Conservation (phyloP, 768 basidiomycete genomes). For the Russula sp. region DNA sequence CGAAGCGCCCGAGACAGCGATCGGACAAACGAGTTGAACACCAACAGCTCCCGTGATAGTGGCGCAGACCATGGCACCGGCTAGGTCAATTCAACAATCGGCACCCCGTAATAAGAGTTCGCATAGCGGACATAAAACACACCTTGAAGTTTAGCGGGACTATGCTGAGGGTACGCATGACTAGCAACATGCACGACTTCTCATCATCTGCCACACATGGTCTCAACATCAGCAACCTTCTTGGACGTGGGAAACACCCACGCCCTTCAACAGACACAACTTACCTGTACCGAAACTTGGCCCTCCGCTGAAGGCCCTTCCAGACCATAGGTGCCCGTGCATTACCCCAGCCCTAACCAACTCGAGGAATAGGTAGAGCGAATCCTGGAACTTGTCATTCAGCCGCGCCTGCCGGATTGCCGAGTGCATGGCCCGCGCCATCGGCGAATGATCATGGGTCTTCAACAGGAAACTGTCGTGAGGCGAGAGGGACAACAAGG, state of each 20-base stretch:
- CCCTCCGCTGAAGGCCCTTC: constrained; percentile 84
- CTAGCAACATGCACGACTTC: constrained; percentile 88
- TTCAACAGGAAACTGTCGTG: constrained; percentile 74
- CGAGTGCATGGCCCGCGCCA: constrained; percentile 87
- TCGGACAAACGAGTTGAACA: constrained; percentile 97
- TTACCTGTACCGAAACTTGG: constrained; percentile 89
- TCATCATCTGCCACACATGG: constrained; percentile 63
- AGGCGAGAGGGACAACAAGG: constrained; percentile 11
- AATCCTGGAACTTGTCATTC: constrained; percentile 98
- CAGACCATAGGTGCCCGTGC: constrained; percentile 90
- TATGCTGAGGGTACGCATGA: constrained; percentile 95
- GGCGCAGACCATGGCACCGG: constrained; percentile 92
- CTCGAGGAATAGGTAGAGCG: constrained; percentile 91
- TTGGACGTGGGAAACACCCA: constrained; percentile 26
- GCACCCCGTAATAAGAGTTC: constrained; percentile 3
- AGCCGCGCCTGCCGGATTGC: constrained; percentile 72
- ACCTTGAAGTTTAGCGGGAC: constrained; percentile 94
- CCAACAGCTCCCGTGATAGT: constrained; percentile 89
- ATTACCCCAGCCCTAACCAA: constrained; percentile 94
- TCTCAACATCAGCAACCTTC: constrained; percentile 17
- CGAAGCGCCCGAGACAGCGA: constrained; percentile 87
- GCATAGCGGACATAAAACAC: constrained; percentile 27
- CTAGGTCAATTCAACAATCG: constrained; percentile 36
- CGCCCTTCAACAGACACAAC: constrained; percentile 28
- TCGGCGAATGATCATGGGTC: constrained; percentile 80